phyloP scores from a whole-genome alignment of 2,329 filamentous ascomycete species.

The Aspergillus sp. region DNA sequence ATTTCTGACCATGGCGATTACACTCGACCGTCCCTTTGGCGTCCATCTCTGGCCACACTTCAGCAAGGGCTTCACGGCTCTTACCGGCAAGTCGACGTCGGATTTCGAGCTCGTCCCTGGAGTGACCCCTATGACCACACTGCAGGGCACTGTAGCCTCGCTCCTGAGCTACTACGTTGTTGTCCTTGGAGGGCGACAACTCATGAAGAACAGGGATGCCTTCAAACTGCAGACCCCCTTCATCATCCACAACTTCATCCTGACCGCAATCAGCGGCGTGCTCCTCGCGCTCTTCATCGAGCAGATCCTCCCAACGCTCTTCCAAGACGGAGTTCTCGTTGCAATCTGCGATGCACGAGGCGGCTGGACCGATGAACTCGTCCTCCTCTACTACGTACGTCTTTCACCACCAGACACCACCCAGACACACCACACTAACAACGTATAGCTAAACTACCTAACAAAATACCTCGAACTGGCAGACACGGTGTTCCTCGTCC shows the following conservation, averaged over 20 bases:
- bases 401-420: not conserved
- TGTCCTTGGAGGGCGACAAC: constrained; percentile 87
- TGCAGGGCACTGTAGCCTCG: constrained; percentile 76
- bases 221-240: constrained; percentile 88
- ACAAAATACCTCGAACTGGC: constrained; percentile 96
- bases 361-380: constrained; percentile 90
- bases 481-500: constrained; percentile 93
- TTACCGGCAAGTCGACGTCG: constrained; percentile 77
- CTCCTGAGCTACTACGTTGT: constrained; percentile 87
- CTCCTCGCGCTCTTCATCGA: constrained; percentile 85
- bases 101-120: constrained; percentile 83
- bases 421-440: not conserved
- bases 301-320: constrained; percentile 82
- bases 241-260: constrained; percentile 93
- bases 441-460: constrained; percentile 82
- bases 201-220: constrained; percentile 83
- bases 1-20: constrained; percentile 55
- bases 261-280: constrained; percentile 79
- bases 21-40: constrained; percentile 89
- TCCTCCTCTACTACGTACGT: constrained; percentile 94
- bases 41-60: constrained; percentile 92
- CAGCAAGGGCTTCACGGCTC: constrained; percentile 74
- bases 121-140: constrained; percentile 83
- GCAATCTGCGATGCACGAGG: constrained; percentile 75
- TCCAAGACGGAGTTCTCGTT: constrained; percentile 79